These are phyloP conservation scores for Danielozyma ontarioensis DNA, from an alignment of 805 yeast genomes.

Conservation along the genomic window DNA sequence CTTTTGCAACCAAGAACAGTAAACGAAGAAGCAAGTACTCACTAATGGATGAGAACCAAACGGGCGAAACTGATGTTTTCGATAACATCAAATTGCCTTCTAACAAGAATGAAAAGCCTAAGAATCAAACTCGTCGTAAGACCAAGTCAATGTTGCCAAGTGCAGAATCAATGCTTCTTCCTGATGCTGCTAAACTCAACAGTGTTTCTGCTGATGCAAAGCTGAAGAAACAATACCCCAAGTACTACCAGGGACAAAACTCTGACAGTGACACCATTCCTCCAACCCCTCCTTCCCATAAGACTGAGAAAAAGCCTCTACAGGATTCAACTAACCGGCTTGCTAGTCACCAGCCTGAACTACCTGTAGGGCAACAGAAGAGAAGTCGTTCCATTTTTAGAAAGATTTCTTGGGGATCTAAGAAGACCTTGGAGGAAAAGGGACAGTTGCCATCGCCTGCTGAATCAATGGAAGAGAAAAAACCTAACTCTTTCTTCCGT, in stretches of 20 bases:
- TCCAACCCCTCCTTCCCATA: conserved; percentile 11
- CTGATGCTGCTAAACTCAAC: conserved; percentile 10
- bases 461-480: conserved; percentile 23
- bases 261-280: conserved; percentile 11
- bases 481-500: conserved; percentile 30
- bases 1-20: conserved; percentile 33
- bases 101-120: conserved; percentile 15
- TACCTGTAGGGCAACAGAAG: conserved; percentile 15
- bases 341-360: conserved; percentile 7
- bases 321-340: conserved; percentile 28
- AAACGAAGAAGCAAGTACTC: conserved; percentile 10
- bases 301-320: conserved; percentile 24
- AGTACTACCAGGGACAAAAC: conserved; percentile 1
- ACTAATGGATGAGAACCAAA: neutral
- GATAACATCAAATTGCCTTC: conserved; percentile 48
- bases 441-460: conserved; percentile 31
- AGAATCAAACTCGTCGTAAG: conserved; percentile 4
- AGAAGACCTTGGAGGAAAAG: conserved; percentile 29
- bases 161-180: conserved; percentile 32
- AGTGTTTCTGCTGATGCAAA: conserved; percentile 2
- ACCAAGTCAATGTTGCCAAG: conserved; percentile 27
- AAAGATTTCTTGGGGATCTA: conserved; percentile 47
- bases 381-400: conserved; percentile 40
- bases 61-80: conserved; percentile 23
- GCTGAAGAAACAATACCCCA: neutral